phyloP scores from a whole-genome alignment of 495 filamentous ascomycete species.

The Daldinia bambusicola region DNA sequence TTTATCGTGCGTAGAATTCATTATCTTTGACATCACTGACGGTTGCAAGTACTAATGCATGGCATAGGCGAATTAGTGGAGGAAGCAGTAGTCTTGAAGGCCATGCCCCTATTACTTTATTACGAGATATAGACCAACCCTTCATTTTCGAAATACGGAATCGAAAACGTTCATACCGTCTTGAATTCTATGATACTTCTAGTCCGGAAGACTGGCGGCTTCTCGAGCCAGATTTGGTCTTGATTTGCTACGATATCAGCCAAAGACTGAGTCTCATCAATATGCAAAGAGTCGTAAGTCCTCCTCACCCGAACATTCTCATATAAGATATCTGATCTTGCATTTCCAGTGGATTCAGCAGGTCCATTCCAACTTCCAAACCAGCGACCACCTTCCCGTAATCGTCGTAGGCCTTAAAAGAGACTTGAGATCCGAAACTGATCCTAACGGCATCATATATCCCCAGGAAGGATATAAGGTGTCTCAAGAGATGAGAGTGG shows the following conservation, averaged over 20 bases:
- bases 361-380: constrained; percentile 69
- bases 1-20: constrained; percentile 73
- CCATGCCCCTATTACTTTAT: constrained; percentile 58
- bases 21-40: neutral
- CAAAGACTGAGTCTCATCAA: constrained; percentile 71
- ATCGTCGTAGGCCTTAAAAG: constrained; percentile 85
- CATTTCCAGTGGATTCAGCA: constrained; percentile 72
- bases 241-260: constrained; percentile 85
- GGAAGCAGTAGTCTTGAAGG: constrained; percentile 53
- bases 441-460: constrained; percentile 75
- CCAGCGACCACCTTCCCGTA: constrained; percentile 69
- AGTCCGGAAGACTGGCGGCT: constrained; percentile 79
- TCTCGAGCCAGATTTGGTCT: constrained; percentile 74
- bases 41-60: constrained; percentile 14
- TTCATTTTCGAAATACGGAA: constrained; percentile 81
- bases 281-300: constrained; percentile 66
- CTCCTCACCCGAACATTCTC: constrained; percentile 7
- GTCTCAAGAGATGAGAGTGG: constrained; percentile 83
- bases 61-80: constrained; percentile 59
- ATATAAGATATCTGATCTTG: constrained; percentile 12
- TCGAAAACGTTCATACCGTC: constrained; percentile 67
- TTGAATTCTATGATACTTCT: constrained; percentile 83
- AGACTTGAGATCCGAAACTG: constrained; percentile 72
- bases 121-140: constrained; percentile 83
- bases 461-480: constrained; percentile 78